Percentiles rank a stretch among this genome's conserved stretches.
Conservation (phyloP, 2,329 filamentous ascomycete species). For the Trichoderma atroviride region DNA sequence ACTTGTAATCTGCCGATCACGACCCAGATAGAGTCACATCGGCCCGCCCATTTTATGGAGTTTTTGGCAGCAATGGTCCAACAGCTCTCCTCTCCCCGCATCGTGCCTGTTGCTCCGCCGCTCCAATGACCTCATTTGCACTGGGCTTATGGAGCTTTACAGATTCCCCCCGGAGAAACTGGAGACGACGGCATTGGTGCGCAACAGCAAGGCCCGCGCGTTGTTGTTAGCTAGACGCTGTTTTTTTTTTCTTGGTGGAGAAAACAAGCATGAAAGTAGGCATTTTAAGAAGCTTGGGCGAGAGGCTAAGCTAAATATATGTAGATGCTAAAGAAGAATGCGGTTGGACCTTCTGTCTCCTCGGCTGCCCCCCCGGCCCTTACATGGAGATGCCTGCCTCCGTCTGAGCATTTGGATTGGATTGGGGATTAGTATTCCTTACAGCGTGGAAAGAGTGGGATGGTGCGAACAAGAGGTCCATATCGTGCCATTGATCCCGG, state of each 20-base stretch:
- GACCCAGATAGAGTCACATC: constrained; percentile 16
- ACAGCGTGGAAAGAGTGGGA: neutral
- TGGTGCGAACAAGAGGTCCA: neutral
- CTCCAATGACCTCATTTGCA: constrained; percentile 20
- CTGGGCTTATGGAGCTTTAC: neutral
- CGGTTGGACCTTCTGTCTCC: constrained; percentile 1
- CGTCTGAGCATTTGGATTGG: neutral
- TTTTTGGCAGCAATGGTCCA: neutral
- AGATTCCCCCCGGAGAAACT: constrained; percentile 4
- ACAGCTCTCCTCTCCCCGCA: constrained; percentile 22
- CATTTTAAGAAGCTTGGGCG: constrained; percentile 20
- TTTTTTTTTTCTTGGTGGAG: neutral
- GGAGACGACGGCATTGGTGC: constrained; percentile 18
- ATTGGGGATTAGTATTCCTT: neutral
- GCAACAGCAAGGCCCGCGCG: neutral
- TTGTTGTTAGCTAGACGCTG: constrained; percentile 2
- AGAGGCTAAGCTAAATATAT: neutral
- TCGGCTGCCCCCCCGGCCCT: neutral
- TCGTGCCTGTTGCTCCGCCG: constrained; percentile 1
- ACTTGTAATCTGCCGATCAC: constrained; percentile 19
- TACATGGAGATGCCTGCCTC: neutral
- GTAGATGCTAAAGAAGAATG: neutral
- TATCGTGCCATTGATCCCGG: constrained; percentile 13
- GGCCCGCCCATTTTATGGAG: constrained; percentile 14
- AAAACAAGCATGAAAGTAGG: constrained; percentile 21